Evolutionary conservation across 768 basidiomycete species (phyloP), one percentile per base, ranked within the genome.

Genomic region (Hygrophorus russula): DNA sequence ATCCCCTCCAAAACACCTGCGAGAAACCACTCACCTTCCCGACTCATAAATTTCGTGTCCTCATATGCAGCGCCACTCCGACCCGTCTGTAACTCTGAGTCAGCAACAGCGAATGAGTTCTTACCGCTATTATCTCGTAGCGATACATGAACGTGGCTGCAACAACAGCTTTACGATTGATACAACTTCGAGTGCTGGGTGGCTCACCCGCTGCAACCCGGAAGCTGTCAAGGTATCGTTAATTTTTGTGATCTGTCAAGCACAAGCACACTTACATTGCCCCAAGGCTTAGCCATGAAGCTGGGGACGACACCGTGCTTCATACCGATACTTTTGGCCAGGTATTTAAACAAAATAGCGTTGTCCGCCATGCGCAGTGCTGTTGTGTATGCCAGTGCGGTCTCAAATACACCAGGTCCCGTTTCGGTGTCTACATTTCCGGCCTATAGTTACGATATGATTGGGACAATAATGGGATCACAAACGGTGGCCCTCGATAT

Each of bases 201-300:
- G 18, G 50, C 67, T 36, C 35, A 88, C 90, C 94, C 96, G 50
- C 90, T 92, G 58, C 90, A 93, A 2, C 96, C 96, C 29, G 96
- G 93, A 50, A 97, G 75, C 86, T 96, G 52, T 30, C 17, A 36
- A 40, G 10, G 38, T 18, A 32, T 13, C 8, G 20, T 51, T 24
- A 45, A 35, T 54, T 28, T 38, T n/a, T 38, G 19, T 19, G 10
- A 10, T 17, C 14, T 14, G 4, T 2, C 29, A n/a, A 10, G 9
- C 15, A n/a, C 24, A 34, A 14, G 28, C 31, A 28, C 10, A 67
- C 82, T 56, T 55, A 92, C 91, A 55, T 89, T 80, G 27, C 80
- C 82, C 86, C 89, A 96, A 18, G 93, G 93, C 54, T 97, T 97
- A 0, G 93, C 92, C 94, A 97, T 98, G 63, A 99, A 99, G 47